Evolutionary conservation across 1,284 basidiomycete genomes (phyloP), one percentile per base, ranked within the genome.

Genomic region (Naganishia albida): DNA sequence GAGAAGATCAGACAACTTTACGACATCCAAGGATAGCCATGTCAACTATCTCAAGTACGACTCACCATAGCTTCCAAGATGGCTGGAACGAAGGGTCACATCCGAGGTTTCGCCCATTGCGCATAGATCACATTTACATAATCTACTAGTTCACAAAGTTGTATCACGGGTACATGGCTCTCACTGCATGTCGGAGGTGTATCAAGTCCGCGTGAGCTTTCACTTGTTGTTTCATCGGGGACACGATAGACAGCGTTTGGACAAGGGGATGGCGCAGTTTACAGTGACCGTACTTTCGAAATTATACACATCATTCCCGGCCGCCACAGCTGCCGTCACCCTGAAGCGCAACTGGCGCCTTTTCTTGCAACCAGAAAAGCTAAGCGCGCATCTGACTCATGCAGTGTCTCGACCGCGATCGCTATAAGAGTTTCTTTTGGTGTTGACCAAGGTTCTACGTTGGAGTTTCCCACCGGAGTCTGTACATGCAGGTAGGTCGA

Each of bases 361-460:
- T 59, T 38, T 26, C 25, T 25, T 25, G 7, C n/a, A 34, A 12
- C 7, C 20, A 4, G 25, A 34, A 28, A 40, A 26, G 56, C 56
- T 23, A 59, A 59, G 43, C 46, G 43, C 34, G 4, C 43, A 20
- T 12, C 25, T 8, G 26, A 26, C 18, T n/a, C 50, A 8, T 16
- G 25, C 40, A 38, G 43, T 48, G 44, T 30, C 43, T 38, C 20
- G 44, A 59, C 43, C 44, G 43, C 46, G 46, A 60, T 40, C 39
- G n/a, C 28, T 60, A 60, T 60, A 60, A 60, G 57, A 60, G 25
- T 50, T 16, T 50, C 44, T 28, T 23, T 20, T 1, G 23, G 39
- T 60, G 57, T 60, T 60, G 57, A 60, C 34, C 20, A 40, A 60
- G 49, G 39, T 60, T 60, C 57, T 60, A 60, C 57, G 18, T 7